Evolutionary conservation across 2,329 filamentous ascomycete species (phyloP), one percentile per base, ranked within the genome.

Genomic region (Diaporthe sp.): DNA sequence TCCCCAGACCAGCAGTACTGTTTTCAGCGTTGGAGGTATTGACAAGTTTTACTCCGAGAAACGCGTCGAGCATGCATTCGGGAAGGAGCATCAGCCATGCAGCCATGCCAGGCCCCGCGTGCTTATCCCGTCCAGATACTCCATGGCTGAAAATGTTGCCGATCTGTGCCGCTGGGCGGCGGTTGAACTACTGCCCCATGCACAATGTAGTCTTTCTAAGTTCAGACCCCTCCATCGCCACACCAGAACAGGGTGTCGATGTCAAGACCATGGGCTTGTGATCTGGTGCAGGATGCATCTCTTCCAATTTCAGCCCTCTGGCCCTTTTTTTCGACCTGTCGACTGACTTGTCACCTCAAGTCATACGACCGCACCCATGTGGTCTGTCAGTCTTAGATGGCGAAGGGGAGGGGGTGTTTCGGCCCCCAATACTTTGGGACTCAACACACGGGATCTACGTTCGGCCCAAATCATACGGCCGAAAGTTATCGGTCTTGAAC

Each of bases 71-170:
- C 65, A n/a, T 69, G 49, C 65, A 22, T 55, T 55, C 34, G 49
- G 65, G 49, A 69, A 69, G 65, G 65, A 69, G 31, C 28, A 22
- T 4, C 28, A 53, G 37, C 62, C 62, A 53, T 53, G 62, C 46
- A 53, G 25, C 34, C 62, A 53, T 53, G 62, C 46, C 62, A 68
- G 46, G 65, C 46, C 46, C 65, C 65, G 65, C 65, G 49, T 69
- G 49, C 65, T 69, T 49, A 55, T 53, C 34, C 65, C 65, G 34
- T 28, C 31, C 44, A 62, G 46, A n/a, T 55, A 49, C 37, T 37
- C 28, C 70, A 51, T 42, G 57, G 70, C 70, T 72, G 70, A 55
- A 58, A 44, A 55, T 65, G 70, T 72, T 31, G 70, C 57, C 70
- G 58, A 42, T 62, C 70, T 62, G 70, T 25, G 22, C 58, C 37